A percentile compares a stretch with the other conserved stretches of the same genome.
phyloP scores from a whole-genome alignment of 2,329 filamentous ascomycete genomes.

The Alternaria arbusti region DNA sequence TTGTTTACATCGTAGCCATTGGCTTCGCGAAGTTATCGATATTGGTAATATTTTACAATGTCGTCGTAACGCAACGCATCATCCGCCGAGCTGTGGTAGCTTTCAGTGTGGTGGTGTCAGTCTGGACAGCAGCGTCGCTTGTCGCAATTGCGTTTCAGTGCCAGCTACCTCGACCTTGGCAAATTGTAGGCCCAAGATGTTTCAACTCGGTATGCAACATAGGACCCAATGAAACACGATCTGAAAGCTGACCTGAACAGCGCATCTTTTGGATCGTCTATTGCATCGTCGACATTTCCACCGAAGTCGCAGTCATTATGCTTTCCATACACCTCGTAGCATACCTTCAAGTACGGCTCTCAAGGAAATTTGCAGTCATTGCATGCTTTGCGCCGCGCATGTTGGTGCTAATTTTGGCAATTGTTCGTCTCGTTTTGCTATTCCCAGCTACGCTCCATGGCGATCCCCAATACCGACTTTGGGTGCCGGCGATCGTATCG shows the following conservation, averaged over 20 bases:
- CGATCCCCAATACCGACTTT: constrained; percentile 34
- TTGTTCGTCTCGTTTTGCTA: constrained; percentile 38
- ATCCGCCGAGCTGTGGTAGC: constrained; percentile 27
- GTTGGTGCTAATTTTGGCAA: constrained; percentile 33
- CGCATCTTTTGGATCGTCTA: constrained; percentile 44
- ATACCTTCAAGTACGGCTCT: constrained; percentile 32
- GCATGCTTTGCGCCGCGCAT: constrained; percentile 43
- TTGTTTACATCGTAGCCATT: constrained; percentile 39
- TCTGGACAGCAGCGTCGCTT: constrained; percentile 38
- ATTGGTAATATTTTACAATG: constrained; percentile 34
- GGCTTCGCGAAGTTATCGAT: constrained; percentile 43
- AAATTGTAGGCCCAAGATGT: constrained; percentile 32
- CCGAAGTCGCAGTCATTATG: constrained; percentile 40
- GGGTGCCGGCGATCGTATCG: constrained; percentile 36
- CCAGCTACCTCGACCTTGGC: constrained; percentile 40
- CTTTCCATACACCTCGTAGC: constrained; percentile 39
- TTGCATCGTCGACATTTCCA: constrained; percentile 41
- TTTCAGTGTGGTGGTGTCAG: constrained; percentile 30
- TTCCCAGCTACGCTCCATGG: constrained; percentile 37
- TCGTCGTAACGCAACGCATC: constrained; percentile 21
- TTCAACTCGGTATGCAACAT: constrained; percentile 34
- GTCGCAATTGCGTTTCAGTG: constrained; percentile 39
- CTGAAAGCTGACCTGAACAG: constrained; percentile 27
- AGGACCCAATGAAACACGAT: neutral
- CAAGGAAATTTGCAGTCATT: constrained; percentile 34